A percentile compares a stretch with the other conserved stretches of the same genome.
Conservation (phyloP, 805 yeast genomes). For the Candida michaelii region DNA sequence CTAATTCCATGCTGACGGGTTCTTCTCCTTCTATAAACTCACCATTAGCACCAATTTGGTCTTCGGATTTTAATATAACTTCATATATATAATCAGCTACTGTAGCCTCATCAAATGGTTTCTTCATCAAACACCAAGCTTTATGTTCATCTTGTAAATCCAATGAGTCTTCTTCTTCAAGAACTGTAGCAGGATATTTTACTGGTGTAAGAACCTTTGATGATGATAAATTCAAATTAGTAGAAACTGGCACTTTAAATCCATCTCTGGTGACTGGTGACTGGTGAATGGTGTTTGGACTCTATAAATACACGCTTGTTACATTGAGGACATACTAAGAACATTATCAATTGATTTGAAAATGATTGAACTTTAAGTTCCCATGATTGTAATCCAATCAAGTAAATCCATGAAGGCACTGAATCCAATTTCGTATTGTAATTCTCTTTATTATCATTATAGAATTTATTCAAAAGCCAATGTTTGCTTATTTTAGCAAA, state of each 20-base stretch:
- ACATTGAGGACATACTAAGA: constrained; percentile 37
- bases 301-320: constrained; percentile 34
- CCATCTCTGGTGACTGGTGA: constrained; percentile 5
- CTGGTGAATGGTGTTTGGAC: constrained; percentile 13
- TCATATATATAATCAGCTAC: constrained; percentile 22
- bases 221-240: constrained; percentile 20
- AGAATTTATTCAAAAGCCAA: constrained; percentile 33
- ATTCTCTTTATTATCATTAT: constrained; percentile 37
- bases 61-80: constrained; percentile 22
- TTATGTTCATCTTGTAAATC: constrained; percentile 32
- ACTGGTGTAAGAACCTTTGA: constrained; percentile 32
- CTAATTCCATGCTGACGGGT: constrained; percentile 14
- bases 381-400: constrained; percentile 42
- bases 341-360: constrained; percentile 24
- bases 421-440: constrained; percentile 17
- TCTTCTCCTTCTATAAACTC: constrained; percentile 16
- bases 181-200: constrained; percentile 22
- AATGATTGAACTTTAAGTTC: constrained; percentile 31
- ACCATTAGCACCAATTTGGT: constrained; percentile 27
- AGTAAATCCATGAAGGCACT: constrained; percentile 34
- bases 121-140: constrained; percentile 32
- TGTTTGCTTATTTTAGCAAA: constrained; percentile 28
- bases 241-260: constrained; percentile 7
- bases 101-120: not conserved
- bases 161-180: constrained; percentile 21